phyloP scores from a whole-genome alignment of 345 rosid species.

The Citrus reticulata region DNA sequence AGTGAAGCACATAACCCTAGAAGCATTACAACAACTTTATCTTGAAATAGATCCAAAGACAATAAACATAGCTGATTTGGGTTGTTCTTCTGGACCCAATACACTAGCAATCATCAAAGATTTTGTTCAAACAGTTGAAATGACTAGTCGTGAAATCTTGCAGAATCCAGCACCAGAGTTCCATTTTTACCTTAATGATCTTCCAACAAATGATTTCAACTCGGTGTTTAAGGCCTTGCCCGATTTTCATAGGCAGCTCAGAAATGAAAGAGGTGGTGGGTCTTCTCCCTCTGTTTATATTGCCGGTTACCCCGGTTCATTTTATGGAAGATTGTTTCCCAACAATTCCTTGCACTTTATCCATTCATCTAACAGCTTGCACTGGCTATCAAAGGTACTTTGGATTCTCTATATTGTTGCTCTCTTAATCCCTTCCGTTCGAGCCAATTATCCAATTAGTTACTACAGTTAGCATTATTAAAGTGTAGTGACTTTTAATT shows the following conservation, averaged over 20 bases:
- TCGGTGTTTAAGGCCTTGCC: conserved; percentile 46
- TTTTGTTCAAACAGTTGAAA: conserved; percentile 34
- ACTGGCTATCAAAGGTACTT: conserved; percentile 89
- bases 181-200: conserved; percentile 46
- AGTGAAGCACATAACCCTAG: conserved; percentile 41
- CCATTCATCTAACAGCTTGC: conserved; percentile 67
- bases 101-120: conserved; percentile 43
- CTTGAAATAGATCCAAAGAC: conserved; percentile 26
- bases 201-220: conserved; percentile 60
- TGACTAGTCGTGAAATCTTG: conserved; percentile 13
- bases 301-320: conserved; percentile 69
- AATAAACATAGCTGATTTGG: conserved; percentile 52
- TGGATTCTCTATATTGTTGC: background rate
- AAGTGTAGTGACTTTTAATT: too few species aligned
- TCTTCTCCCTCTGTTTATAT: conserved; percentile 23
- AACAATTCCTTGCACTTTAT: conserved; percentile 61
- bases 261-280: conserved; percentile 20
- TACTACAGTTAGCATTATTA: too few species aligned
- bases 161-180: conserved; percentile 28
- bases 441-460: too few species aligned
- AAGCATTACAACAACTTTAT: conserved; percentile 33
- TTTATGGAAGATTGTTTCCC: conserved; percentile 83
- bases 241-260: conserved; percentile 33
- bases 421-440: too few species aligned
- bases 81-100: conserved; percentile 55